Base-by-base conservation (phyloP, 176 grass and related monocot species). In the Phoenix roebelenii region DNA sequence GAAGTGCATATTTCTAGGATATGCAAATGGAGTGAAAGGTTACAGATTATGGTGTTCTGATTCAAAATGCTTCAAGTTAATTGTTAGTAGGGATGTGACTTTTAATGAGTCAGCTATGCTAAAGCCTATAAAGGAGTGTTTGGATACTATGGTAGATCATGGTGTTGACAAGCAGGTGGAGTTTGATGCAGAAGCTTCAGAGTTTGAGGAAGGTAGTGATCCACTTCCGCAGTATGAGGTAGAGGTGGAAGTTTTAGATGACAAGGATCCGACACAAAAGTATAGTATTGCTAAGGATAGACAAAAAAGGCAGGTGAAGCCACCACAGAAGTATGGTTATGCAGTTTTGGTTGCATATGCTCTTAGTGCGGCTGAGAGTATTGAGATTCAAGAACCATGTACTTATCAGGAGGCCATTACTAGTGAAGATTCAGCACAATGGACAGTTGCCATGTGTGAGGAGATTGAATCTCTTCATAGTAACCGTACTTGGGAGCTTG, bases 391-490 rank as follows among this genome's bases (percentile, higher is more conserved):
- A 22, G 51, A 72, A 26, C 54, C 61, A 5, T 65, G 9, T 0
- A 60, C 3, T 18, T 72, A 72, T 4, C 23, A 5, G 1, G 61
- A 79, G 51, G 54, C 44, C 3, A 7, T 60, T 3, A 7, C 7
- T 10, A 18, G 19, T 66, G 3, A 15, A 51, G 3, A 66, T 5
- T 49, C 3, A 15, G 1, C 3, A 15, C 39, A 58, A 16, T 72
- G 61, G 54, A 7, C 14, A 19, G 0, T 32, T 1, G 48, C 76
- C n/a, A 72, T 79, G 54, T 5, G 5, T 15, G 25, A 79, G 5
- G 22, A 66, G 12, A 79, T 72, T 39, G 22, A 63, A 7, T 65
- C 23, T 58, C 22, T 75, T 20, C 18, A 80, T 3, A 68, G 52
- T 14, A 80, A 74, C 57, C 3, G 53, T 0, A 73, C 22, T 29